Evolutionary conservation across 2,329 filamentous ascomycete species (phyloP), one percentile per base, ranked within the genome.

Genomic region (Penicillium sp.): DNA sequence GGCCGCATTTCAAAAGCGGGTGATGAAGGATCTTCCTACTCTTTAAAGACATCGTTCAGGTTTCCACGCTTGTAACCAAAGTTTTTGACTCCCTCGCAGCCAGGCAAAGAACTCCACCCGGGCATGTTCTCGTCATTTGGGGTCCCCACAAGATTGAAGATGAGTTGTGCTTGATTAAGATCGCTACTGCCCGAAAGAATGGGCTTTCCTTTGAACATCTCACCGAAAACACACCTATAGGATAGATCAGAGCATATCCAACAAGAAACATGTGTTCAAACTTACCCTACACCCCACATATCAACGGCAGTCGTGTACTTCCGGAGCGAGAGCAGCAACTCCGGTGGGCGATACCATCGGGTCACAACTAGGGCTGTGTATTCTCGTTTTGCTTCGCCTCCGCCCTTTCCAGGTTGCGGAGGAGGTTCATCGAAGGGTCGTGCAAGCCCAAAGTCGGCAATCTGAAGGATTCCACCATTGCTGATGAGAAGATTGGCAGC

Each of bases 361-460:
- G 95, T 99, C 11, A 99, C 95, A 19, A 99, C 95, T 14, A 98
- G 80, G n/a, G 90, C 92, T 4, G 95, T 99, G 76, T 99, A 99
- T 62, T 98, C 93, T 69, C 93, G 85, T 56, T 85, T 86, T 0
- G 93, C 93, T 55, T 93, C 89, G 44, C 95, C 93, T 60, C 91
- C 91, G 37, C 92, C 90, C 58, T 83, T 84, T 1, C 92, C 92
- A 25, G 90, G 80, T 55, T 86, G 84, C 3, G 95, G 95, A 4
- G 88, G 86, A 0, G 85, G 83, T 44, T 96, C 95, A 62, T 97
- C 92, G 72, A 96, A 99, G 68, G 96, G 91, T 68, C 95, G 85
- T 8, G 95, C 95, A 33, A 99, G 84, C 66, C 95, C 95, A 68
- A 99, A 99, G 79, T 99, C 95, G 43, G 92, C 95, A 75, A 99